These are phyloP conservation scores for Ajuga reptans DNA, from an alignment of 305 asterid genomes.

Conservation along the genomic window DNA sequence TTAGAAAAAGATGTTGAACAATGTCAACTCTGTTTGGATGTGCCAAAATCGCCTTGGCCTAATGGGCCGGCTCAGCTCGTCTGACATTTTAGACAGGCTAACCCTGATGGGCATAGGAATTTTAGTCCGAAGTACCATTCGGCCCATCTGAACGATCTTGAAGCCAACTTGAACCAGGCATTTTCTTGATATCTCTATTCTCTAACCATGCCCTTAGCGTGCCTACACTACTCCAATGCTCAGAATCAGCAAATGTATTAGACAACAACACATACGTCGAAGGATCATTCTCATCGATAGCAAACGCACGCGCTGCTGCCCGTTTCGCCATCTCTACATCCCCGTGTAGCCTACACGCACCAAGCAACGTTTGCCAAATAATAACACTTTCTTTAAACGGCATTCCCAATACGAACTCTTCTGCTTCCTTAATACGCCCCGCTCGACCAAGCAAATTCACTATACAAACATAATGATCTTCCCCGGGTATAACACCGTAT, in stretches of 20 bases:
- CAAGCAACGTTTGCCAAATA: slow-evolving; percentile 67
- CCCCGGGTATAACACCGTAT: slow-evolving; percentile 40
- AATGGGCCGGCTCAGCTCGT: too few relatives aligned
- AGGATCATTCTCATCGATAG: slow-evolving; percentile 39
- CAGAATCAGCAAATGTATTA: slow-evolving; percentile 50
- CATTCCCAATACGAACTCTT: slow-evolving; percentile 37
- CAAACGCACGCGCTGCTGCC: slow-evolving; percentile 46
- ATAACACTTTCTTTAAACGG: slow-evolving; percentile 39
- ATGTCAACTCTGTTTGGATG: not conserved
- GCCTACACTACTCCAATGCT: slow-evolving; percentile 44
- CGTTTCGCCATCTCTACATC: slow-evolving; percentile 51
- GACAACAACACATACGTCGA: slow-evolving; percentile 54
- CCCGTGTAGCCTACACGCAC: slow-evolving; percentile 53
- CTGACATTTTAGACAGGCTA: too few relatives aligned
- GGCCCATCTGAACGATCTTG: slow-evolving; percentile 3
- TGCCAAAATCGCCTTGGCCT: too few relatives aligned
- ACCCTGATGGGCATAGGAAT: too few relatives aligned
- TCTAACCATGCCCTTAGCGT: slow-evolving; percentile 41
- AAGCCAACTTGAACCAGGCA: slow-evolving; percentile 72
- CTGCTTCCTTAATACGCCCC: slow-evolving; percentile 54
- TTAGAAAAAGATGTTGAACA: too few relatives aligned
- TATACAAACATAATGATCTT: slow-evolving; percentile 67
- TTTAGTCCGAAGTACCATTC: too few relatives aligned
- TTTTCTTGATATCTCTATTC: slow-evolving; percentile 51
- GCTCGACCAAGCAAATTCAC: slow-evolving; percentile 58